phyloP scores from a whole-genome alignment of 164 flowering plant genomes.

The Sedum album region DNA sequence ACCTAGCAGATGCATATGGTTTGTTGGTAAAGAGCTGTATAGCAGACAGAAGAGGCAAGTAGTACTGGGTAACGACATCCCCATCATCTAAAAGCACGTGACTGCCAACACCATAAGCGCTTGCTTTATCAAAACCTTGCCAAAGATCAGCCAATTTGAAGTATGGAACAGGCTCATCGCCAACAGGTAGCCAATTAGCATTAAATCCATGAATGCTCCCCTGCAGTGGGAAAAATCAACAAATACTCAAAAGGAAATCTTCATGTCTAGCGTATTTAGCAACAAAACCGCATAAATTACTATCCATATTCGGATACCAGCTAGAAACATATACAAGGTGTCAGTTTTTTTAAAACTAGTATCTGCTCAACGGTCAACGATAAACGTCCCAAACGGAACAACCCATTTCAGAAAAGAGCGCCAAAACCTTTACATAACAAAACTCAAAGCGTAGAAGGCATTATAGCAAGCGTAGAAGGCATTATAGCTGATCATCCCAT shows the following conservation, averaged over 20 bases:
- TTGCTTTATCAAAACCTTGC: slow-evolving; percentile 6
- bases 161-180: slow-evolving; percentile 5
- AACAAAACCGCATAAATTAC: neutral
- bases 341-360: neutral
- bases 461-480: too few species aligned
- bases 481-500: neutral
- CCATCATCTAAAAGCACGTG: slow-evolving; percentile 7
- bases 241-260: neutral
- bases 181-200: slow-evolving; percentile 5
- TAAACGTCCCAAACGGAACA: neutral
- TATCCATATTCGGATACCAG: neutral
- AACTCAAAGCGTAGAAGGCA: too few species aligned
- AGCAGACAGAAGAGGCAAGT: slow-evolving; percentile 3
- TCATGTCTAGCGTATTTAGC: neutral
- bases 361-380: neutral
- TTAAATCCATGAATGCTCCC: neutral
- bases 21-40: slow-evolving; percentile 5
- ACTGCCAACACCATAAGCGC: slow-evolving; percentile 4
- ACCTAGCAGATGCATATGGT: slow-evolving; percentile 6
- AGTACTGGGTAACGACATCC: slow-evolving; percentile 7
- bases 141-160: slow-evolving; percentile 9
- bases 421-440: neutral
- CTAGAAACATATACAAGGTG: neutral
- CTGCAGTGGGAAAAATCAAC: slow-evolving; percentile 1
- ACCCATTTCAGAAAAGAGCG: neutral